phyloP scores from a whole-genome alignment of 768 basidiomycete genomes.

The Clavulina sp. region DNA sequence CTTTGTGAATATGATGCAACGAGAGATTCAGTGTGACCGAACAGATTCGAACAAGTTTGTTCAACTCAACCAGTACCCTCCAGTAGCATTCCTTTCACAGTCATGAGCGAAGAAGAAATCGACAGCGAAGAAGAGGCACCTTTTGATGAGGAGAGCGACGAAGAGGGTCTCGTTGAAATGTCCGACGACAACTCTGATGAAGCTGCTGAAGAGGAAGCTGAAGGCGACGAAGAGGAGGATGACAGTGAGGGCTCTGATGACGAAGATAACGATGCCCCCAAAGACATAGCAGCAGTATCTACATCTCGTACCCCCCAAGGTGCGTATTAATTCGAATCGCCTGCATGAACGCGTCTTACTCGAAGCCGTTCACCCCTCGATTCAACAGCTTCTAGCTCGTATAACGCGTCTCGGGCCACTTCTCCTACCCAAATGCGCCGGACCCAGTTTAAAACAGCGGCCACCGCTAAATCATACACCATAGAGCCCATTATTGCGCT shows the following conservation, averaged over 20 bases:
- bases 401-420: neutral
- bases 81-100: neutral
- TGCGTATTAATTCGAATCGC: constrained; percentile 2
- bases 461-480: constrained; percentile 40
- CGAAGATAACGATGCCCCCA: constrained; percentile 10
- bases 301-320: constrained; percentile 7
- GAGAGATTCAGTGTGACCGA: too few species aligned
- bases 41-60: too few species aligned
- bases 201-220: constrained; percentile 14
- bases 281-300: constrained; percentile 10
- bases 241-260: constrained; percentile 10
- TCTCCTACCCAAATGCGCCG: constrained; percentile 19
- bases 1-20: too few species aligned
- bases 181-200: constrained; percentile 13
- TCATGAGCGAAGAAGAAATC: constrained; percentile 10
- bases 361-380: neutral
- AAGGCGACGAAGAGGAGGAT: constrained; percentile 14
- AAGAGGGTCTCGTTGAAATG: constrained; percentile 7
- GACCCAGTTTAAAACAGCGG: constrained; percentile 14
- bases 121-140: constrained; percentile 9
- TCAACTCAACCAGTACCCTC: too few species aligned
- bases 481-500: constrained; percentile 87
- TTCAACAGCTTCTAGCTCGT: neutral
- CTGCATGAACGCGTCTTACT: neutral
- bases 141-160: constrained; percentile 4